phyloP scores from a whole-genome alignment of 1,139 yeast species.

The Lodderomyces parapsilosis region DNA sequence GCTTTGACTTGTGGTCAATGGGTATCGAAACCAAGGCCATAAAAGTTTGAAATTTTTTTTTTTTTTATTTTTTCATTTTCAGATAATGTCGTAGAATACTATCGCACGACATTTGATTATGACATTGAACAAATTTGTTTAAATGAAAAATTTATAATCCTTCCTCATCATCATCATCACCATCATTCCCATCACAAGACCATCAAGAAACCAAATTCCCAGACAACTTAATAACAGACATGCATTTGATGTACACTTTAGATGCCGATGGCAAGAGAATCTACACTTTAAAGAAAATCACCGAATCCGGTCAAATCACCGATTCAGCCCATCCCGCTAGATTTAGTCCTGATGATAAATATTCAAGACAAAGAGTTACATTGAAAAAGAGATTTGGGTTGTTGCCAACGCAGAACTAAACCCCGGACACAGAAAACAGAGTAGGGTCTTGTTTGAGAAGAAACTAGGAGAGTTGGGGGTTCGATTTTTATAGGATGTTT shows the following conservation, averaged over 20 bases:
- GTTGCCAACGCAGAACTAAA: slow-evolving; percentile 78
- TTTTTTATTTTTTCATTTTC: background rate
- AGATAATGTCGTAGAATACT: background rate
- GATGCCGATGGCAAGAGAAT: slow-evolving; percentile 94
- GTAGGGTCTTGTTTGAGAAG: too few species aligned
- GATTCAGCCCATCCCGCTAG: slow-evolving; percentile 99
- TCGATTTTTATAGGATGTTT: too few species aligned
- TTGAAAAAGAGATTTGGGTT: slow-evolving; percentile 91
- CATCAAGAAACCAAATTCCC: too few species aligned
- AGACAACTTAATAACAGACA: slow-evolving; percentile 26
- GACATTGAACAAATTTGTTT: background rate
- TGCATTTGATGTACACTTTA: slow-evolving; percentile 99
- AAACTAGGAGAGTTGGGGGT: too few species aligned
- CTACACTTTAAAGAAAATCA: slow-evolving; percentile 83
- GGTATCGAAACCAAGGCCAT: too few species aligned
- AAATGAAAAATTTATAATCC: background rate
- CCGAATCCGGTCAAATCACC: slow-evolving; percentile 89
- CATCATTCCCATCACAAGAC: background rate
- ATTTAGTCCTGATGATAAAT: slow-evolving; percentile 98
- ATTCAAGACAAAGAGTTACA: slow-evolving; percentile 98
- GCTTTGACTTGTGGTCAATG: too few species aligned
- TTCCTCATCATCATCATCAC: too few species aligned
- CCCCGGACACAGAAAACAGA: too few species aligned
- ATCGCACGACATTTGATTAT: background rate
- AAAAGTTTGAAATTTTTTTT: slow-evolving; percentile 1